Evolutionary conservation across 2,329 filamentous ascomycete genomes (phyloP), one percentile per base, ranked within the genome.

Genomic region (Emericellopsis atlantica): DNA sequence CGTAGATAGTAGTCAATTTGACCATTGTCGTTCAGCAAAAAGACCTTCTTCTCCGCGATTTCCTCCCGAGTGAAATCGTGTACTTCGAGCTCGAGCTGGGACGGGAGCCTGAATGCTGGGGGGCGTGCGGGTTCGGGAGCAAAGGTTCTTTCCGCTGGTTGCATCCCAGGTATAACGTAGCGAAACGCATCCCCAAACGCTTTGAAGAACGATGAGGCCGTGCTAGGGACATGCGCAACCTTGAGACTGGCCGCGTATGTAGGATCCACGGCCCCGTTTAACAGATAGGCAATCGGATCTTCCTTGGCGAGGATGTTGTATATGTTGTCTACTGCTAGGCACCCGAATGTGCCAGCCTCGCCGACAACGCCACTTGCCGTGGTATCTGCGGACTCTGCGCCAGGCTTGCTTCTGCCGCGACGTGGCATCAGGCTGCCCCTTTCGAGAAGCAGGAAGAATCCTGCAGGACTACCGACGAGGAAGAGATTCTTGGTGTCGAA

Each of bases 61-160:
- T 95, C 89, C 58, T 96, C 90, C 3, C 86, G 76, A 0, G 84
- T 84, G 56, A 98, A 98, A 57, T 98, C 84, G 55, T 96, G 92
- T 0, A 90, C 90, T 54, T 96, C 90, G 40, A 98, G 72, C 58
- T 98, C 92, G n/a, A 96, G 65, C 50, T 78, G 77, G 14, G 72
- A 81, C 1, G 71, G 74, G 32, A 77, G 64, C 33, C 74, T 70
- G 37, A 61, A 48, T 2, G 67, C 63, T 31, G 49, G 54, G 21
- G 60, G 66, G 1, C 67, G 51, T 18, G 60, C 54, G 10, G 53
- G 43, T 32, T 57, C 47, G 51, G 39, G 7, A 15, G 22, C 33
- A 5, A 39, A 26, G 10, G 41, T 32, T 22, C 12, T 18, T 18
- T 29, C 29, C 14, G 57, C 45, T 12, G 62, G 47, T 5, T 62